phyloP scores from a whole-genome alignment of 164 flowering plant species.

The Akebia trifoliata region DNA sequence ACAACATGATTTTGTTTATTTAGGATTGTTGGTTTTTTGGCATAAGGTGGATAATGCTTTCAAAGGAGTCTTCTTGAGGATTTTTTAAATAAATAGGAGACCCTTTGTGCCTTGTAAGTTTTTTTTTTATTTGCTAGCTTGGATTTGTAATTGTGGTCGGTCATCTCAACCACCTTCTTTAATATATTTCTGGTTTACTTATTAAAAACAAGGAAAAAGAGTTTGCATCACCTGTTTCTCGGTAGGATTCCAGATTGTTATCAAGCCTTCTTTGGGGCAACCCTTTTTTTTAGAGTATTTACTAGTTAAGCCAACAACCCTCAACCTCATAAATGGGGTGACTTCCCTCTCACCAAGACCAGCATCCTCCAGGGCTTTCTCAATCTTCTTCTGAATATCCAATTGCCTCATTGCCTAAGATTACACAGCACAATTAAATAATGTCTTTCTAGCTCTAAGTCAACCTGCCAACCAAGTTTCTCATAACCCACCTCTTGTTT shows the following conservation, averaged over 20 bases:
- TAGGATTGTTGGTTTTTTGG: not conserved
- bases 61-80: too few relatives aligned
- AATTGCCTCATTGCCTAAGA: slow-evolving; percentile 57
- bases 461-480: slow-evolving; percentile 8
- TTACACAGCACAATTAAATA: slow-evolving; percentile 13
- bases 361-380: slow-evolving; percentile 65
- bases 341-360: slow-evolving; percentile 67
- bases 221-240: slow-evolving; percentile 64
- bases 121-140: too few relatives aligned
- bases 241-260: slow-evolving; percentile 85
- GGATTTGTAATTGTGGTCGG: too few relatives aligned
- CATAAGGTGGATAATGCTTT: too few relatives aligned
- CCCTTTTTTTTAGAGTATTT: slow-evolving; percentile 25
- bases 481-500: slow-evolving; percentile 60
- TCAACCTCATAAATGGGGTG: slow-evolving; percentile 78
- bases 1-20: not conserved
- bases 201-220: not conserved
- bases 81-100: too few relatives aligned
- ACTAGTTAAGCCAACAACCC: slow-evolving; percentile 61
- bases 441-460: slow-evolving; percentile 3
- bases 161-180: too few relatives aligned
- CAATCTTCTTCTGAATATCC: slow-evolving; percentile 53
- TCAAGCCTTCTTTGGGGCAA: slow-evolving; percentile 43
- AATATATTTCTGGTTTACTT: too few relatives aligned
- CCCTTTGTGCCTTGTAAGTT: too few relatives aligned